phyloP scores from a whole-genome alignment of 83 land plant species.

The Diphasiastrum complanatum region DNA sequence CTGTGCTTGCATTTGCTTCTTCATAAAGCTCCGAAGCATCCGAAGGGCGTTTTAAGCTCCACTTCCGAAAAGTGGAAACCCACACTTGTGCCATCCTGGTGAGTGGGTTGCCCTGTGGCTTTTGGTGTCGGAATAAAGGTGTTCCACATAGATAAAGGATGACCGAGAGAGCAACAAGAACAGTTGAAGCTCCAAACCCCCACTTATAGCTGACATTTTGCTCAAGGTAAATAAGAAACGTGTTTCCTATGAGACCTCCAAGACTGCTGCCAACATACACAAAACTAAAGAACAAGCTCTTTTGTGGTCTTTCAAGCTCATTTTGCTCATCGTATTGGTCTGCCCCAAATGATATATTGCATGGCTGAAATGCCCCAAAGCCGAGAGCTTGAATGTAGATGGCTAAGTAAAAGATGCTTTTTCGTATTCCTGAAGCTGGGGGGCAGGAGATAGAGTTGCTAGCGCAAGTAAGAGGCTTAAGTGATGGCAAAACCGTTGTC shows the following conservation, averaged over 20 bases:
- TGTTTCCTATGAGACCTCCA: no score
- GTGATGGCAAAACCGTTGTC: not conserved
- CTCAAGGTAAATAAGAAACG: no score
- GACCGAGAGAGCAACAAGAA: not conserved
- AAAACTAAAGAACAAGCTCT: not conserved
- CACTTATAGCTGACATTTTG: not conserved
- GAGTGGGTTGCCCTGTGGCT: not conserved
- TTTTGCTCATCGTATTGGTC: not conserved
- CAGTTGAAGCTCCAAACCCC: not conserved
- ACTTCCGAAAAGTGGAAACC: not conserved
- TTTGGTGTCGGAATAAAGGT: not conserved
- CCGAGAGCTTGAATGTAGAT: not conserved
- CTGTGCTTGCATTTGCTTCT: not conserved
- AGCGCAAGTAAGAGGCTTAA: not conserved
- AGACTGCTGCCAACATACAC: not conserved
- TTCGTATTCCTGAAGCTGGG: not conserved
- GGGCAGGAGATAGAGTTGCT: no score
- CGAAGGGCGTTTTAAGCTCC: not conserved
- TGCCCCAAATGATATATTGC: not conserved
- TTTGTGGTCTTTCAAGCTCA: not conserved
- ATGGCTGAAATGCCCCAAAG: not conserved
- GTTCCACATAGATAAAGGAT: not conserved
- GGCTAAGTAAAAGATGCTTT: not conserved
- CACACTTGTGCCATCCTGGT: not conserved
- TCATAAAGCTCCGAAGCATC: not conserved